Evolutionary conservation across 75 land plant genomes (phyloP).

Genomic region (Adiantum capillusveneris): DNA sequence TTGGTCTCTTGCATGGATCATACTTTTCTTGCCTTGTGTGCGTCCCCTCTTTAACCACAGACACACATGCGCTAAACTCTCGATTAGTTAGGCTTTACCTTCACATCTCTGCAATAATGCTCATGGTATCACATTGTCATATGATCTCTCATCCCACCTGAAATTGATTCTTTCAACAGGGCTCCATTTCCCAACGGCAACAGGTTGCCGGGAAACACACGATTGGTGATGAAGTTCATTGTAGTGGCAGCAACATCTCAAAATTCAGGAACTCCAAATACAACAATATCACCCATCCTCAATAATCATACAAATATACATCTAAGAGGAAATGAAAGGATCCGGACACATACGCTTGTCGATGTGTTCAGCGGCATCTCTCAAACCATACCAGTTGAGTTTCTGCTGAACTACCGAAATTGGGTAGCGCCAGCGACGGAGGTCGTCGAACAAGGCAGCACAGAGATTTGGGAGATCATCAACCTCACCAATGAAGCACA

Average conservation of each 20-base stretch:
- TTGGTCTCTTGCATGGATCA: not conserved
- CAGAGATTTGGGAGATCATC: constrained; percentile 28
- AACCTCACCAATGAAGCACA: constrained; percentile 23
- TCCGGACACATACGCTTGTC: not conserved
- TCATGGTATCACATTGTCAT: too few species aligned
- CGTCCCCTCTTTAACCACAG: too few species aligned
- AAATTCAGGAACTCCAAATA: not conserved
- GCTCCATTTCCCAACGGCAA: constrained; percentile 2
- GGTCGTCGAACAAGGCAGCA: constrained; percentile 14
- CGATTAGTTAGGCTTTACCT: too few species aligned
- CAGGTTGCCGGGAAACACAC: not conserved
- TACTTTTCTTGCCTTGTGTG: too few species aligned
- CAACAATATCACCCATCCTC: not conserved
- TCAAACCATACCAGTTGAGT: not conserved
- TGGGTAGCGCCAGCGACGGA: constrained; percentile 18
- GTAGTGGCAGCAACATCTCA: not conserved
- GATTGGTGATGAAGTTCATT: not conserved
- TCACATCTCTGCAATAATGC: too few species aligned
- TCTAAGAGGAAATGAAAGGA: not conserved
- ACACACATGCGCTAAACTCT: too few species aligned
- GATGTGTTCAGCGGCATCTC: constrained; percentile 7
- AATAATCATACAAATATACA: not conserved
- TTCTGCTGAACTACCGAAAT: not conserved
- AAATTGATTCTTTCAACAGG: not conserved
- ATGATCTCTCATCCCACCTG: too few species aligned